phyloP scores from a whole-genome alignment of 2,329 filamentous ascomycete species.

The Colletotrichum noveboracense region DNA sequence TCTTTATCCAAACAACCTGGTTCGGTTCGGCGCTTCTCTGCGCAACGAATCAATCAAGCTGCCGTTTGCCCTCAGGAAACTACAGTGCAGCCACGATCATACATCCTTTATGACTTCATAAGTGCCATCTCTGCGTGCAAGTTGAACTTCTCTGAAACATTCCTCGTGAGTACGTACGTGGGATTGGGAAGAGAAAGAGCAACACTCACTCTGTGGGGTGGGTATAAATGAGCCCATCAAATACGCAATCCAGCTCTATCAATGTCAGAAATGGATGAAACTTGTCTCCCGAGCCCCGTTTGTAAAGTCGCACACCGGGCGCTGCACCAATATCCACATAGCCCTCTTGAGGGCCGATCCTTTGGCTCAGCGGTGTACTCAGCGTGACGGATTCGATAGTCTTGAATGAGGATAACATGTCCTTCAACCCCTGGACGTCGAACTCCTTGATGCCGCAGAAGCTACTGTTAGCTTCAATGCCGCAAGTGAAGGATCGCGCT shows the following conservation, averaged over 20 bases:
- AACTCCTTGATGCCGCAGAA: background rate
- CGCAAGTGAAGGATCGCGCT: background rate
- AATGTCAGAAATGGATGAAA: background rate
- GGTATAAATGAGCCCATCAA: background rate
- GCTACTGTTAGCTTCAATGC: background rate
- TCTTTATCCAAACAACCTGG: background rate
- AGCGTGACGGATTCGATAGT: background rate
- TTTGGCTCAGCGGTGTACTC: background rate
- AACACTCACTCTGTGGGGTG: background rate
- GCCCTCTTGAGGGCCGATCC: background rate
- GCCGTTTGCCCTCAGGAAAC: background rate
- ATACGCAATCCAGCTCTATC: background rate
- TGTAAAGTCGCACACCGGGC: background rate
- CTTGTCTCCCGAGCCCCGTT: background rate
- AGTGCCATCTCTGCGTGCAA: background rate
- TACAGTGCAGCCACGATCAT: background rate
- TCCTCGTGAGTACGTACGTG: background rate
- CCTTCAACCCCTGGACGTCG: background rate
- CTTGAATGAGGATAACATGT: background rate
- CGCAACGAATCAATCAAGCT: background rate
- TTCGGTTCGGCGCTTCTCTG: background rate
- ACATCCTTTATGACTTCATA: background rate
- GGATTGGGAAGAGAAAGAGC: background rate
- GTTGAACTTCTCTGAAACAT: background rate
- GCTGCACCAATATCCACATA: background rate